Conservation (phyloP, 768 basidiomycete genomes). For the Epithele typhae region DNA sequence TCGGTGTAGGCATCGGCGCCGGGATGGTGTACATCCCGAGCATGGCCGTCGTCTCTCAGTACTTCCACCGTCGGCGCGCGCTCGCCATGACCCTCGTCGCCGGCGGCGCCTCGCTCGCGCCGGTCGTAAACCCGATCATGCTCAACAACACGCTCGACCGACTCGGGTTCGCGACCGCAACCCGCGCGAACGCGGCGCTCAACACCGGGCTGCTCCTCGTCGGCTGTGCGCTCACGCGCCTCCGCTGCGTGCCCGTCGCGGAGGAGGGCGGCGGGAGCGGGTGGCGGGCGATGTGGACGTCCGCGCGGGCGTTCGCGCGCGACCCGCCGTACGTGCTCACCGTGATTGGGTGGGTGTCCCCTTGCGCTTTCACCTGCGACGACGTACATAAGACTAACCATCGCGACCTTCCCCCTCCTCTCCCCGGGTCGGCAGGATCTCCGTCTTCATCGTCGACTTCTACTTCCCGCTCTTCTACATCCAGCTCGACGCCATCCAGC, state of each 20-base stretch:
- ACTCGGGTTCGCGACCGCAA: conserved; percentile 25
- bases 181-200: conserved; percentile 24
- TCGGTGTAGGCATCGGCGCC: conserved; percentile 36
- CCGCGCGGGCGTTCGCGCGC: conserved; percentile 17
- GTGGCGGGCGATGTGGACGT: conserved; percentile 2
- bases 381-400: neutral
- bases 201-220: conserved; percentile 18
- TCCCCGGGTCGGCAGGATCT: conserved; percentile 8
- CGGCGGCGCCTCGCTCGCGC: conserved; percentile 29
- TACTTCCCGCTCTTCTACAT: conserved; percentile 27
- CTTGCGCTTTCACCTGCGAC: neutral
- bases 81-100: conserved; percentile 42
- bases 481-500: conserved; percentile 18
- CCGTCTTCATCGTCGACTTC: conserved; percentile 17
- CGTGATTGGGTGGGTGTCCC: conserved; percentile 19
- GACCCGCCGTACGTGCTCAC: conserved; percentile 23
- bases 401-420: too few relatives aligned
- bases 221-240: conserved; percentile 17
- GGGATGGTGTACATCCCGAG: conserved; percentile 45
- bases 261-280: neutral
- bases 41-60: conserved; percentile 38
- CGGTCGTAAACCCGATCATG: conserved; percentile 26
- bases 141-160: conserved; percentile 22
- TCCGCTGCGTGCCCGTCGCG: conserved; percentile 15
- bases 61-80: conserved; percentile 38